Percentiles rank a stretch among this genome's conserved stretches.
Conservation (phyloP, 2,329 filamentous ascomycete species). For the Emergomyces pasteurianus region DNA sequence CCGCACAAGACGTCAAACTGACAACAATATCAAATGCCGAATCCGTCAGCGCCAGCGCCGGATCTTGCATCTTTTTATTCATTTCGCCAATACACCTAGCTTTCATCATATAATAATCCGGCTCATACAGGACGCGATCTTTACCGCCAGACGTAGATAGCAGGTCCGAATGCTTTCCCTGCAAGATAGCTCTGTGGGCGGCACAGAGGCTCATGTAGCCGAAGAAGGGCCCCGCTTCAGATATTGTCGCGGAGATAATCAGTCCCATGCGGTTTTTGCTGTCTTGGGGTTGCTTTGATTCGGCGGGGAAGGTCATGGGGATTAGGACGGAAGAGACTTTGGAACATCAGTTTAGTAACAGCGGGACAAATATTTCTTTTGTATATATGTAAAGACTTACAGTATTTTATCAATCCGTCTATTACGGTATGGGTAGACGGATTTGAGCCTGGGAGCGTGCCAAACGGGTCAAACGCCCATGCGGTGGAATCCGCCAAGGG, state of each 20-base stretch:
- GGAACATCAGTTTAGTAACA: neutral
- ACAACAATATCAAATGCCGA: conserved; percentile 28
- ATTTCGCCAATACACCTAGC: conserved; percentile 24
- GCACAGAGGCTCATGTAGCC: conserved; percentile 29
- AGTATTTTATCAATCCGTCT: conserved; percentile 22
- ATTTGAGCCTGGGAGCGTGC: conserved; percentile 19
- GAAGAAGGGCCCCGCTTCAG: conserved; percentile 27
- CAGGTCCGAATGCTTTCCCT: conserved; percentile 16
- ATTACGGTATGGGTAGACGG: conserved; percentile 16
- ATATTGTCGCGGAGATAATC: conserved; percentile 22
- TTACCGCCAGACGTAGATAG: conserved; percentile 6
- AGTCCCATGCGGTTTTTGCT: conserved; percentile 16
- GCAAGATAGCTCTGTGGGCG: conserved; percentile 26
- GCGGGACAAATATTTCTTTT: neutral
- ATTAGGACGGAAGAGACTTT: conserved; percentile 25
- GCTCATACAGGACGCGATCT: conserved; percentile 17
- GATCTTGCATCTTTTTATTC: conserved; percentile 21
- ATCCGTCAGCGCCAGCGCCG: conserved; percentile 17
- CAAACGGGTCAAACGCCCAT: conserved; percentile 25
- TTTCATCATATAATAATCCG: conserved; percentile 30
- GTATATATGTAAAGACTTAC: conserved; percentile 15
- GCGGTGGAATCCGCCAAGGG: conserved; percentile 10
- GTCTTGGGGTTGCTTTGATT: conserved; percentile 15
- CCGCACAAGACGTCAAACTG: conserved; percentile 26
- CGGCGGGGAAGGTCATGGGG: conserved; percentile 28